Percentiles rank a stretch among this genome's conserved stretches.
phyloP scores from a whole-genome alignment of 2,329 filamentous ascomycete species.

The Phialophora expanda region DNA sequence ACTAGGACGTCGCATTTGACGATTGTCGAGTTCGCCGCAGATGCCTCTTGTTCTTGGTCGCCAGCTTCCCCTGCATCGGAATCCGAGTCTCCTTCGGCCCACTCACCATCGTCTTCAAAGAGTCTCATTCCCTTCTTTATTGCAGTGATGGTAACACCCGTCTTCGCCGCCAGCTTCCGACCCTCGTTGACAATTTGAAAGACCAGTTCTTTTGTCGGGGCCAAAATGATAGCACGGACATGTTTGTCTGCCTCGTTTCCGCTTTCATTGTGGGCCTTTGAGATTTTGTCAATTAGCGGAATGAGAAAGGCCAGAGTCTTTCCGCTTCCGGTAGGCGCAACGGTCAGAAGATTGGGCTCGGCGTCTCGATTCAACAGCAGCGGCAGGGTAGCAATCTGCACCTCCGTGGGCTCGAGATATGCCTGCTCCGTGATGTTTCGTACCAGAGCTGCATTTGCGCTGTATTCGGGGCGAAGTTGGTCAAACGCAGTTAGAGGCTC shows the following conservation, averaged over 20 bases:
- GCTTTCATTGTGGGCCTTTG: slow-evolving; percentile 53
- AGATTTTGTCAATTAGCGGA: slow-evolving; percentile 78
- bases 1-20: slow-evolving; percentile 81
- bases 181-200: slow-evolving; percentile 83
- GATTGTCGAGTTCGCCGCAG: slow-evolving; percentile 43
- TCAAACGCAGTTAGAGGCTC: slow-evolving; percentile 79
- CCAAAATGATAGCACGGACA: slow-evolving; percentile 72
- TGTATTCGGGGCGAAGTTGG: slow-evolving; percentile 72
- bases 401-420: slow-evolving; percentile 87
- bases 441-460: slow-evolving; percentile 73
- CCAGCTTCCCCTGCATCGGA: slow-evolving; percentile 48
- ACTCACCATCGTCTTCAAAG: slow-evolving; percentile 38
- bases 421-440: slow-evolving; percentile 84
- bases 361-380: slow-evolving; percentile 64
- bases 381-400: slow-evolving; percentile 85
- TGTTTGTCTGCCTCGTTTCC: slow-evolving; percentile 60
- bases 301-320: slow-evolving; percentile 95
- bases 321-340: slow-evolving; percentile 93
- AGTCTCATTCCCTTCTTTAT: slow-evolving; percentile 86
- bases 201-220: slow-evolving; percentile 79
- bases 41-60: slow-evolving; percentile 45
- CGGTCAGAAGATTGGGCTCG: slow-evolving; percentile 73
- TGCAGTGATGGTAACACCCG: slow-evolving; percentile 76
- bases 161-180: slow-evolving; percentile 76
- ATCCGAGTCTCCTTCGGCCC: slow-evolving; percentile 43